phyloP scores from a whole-genome alignment of 2,329 filamentous ascomycete species.

The Cordyceps cateniannulata region DNA sequence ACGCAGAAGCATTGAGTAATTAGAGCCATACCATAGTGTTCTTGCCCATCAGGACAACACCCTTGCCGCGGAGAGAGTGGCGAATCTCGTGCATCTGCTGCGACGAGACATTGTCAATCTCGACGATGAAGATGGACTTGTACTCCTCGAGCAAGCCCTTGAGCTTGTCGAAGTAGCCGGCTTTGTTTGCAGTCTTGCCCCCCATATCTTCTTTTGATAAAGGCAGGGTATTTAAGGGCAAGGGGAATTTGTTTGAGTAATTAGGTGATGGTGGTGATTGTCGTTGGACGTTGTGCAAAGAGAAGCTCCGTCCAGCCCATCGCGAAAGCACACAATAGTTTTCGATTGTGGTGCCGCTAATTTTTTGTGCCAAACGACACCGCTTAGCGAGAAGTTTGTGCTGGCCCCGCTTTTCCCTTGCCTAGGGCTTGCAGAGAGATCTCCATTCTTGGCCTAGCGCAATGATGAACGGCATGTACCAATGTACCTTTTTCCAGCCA shows the following conservation, averaged over 20 bases:
- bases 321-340: background rate
- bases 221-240: conserved; percentile 99
- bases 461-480: conserved; percentile 19
- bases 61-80: conserved; percentile 79
- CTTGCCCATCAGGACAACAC: conserved; percentile 98
- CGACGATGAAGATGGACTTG: conserved; percentile 95
- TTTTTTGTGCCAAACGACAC: background rate
- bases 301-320: background rate
- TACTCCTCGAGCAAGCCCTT: conserved; percentile 95
- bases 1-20: conserved; percentile 16
- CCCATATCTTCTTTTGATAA: conserved; percentile 97
- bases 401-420: background rate
- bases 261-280: conserved; percentile 7
- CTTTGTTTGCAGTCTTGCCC: conserved; percentile 93
- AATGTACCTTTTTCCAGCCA: conserved; percentile 29
- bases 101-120: conserved; percentile 98
- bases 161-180: conserved; percentile 99
- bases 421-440: conserved; percentile 2
- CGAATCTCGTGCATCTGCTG: conserved; percentile 99
- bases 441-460: conserved; percentile 1
- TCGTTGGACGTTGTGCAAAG: conserved; percentile 6
- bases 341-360: background rate
- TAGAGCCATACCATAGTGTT: conserved; percentile 85
- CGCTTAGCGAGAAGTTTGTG: conserved; percentile 13
- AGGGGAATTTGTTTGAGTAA: conserved; percentile 21